Evolutionary conservation across 1,284 basidiomycete species (phyloP).

Genomic region (Leccinum proximum): DNA sequence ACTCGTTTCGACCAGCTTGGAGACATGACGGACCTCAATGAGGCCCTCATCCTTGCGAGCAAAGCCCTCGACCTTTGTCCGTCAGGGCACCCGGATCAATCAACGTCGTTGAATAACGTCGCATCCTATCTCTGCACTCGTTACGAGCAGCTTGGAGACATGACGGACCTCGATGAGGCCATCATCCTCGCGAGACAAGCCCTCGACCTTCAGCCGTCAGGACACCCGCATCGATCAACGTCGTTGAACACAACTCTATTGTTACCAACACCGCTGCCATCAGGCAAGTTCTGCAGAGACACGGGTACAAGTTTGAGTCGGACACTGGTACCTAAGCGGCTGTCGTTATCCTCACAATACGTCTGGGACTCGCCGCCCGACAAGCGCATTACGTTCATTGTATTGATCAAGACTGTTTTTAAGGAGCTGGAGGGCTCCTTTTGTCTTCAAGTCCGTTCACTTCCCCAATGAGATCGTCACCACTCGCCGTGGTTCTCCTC

Average conservation of each 20-base stretch:
- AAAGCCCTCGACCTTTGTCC: no score
- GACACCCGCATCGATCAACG: no score
- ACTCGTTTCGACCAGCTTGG: no score
- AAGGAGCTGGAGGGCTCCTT: slow-evolving; percentile 99
- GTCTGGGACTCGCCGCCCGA: slow-evolving; percentile 93
- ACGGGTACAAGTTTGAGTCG: slow-evolving; percentile 92
- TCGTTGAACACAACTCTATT: slow-evolving; percentile 86
- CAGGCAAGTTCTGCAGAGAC: slow-evolving; percentile 92
- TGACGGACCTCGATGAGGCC: no score
- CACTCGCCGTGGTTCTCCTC: slow-evolving; percentile 95
- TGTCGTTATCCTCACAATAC: slow-evolving; percentile 93
- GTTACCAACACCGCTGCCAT: slow-evolving; percentile 95
- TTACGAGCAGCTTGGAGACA: no score
- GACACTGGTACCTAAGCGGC: slow-evolving; percentile 96
- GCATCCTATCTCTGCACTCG: no score
- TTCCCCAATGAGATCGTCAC: slow-evolving; percentile 97
- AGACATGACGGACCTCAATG: no score
- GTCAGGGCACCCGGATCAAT: no score
- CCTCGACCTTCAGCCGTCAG: no score
- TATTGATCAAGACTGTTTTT: slow-evolving; percentile 92
- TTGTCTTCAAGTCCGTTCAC: slow-evolving; percentile 98
- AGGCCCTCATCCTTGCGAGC: no score
- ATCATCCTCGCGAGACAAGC: no score
- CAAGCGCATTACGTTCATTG: slow-evolving; percentile 89
- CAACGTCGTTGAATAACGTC: no score